phyloP scores from a whole-genome alignment of 208 protist species.

The Herpetomonas samuelpessoai region DNA sequence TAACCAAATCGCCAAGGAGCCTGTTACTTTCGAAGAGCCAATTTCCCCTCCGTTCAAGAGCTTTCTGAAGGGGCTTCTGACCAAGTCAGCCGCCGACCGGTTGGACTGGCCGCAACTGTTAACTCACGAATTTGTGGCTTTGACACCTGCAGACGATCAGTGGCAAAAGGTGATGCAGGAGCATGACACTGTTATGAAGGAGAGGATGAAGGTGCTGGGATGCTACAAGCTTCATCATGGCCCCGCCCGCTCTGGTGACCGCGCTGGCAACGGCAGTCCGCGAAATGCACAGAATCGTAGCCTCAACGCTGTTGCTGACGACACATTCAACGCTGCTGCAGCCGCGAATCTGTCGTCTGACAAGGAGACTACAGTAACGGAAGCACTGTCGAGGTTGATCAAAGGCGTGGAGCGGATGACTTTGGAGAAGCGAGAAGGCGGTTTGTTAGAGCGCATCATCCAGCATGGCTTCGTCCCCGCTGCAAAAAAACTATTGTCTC shows the following conservation, averaged over 20 bases:
- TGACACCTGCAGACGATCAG: slow-evolving; percentile 63
- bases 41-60: slow-evolving; percentile 88
- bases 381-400: slow-evolving; percentile 2
- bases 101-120: slow-evolving; percentile 92
- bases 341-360: slow-evolving; percentile 12
- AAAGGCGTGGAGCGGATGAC: not conserved
- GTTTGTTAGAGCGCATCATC: slow-evolving; percentile 7
- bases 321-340: slow-evolving; percentile 18
- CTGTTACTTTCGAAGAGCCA: slow-evolving; percentile 86
- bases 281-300: not conserved
- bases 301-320: not conserved
- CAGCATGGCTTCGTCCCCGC: slow-evolving; percentile 28
- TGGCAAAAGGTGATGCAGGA: slow-evolving; percentile 67
- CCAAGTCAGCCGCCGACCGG: slow-evolving; percentile 88
- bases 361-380: slow-evolving; percentile 1
- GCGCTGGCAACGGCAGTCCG: not conserved
- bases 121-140: slow-evolving; percentile 84
- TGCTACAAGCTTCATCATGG: slow-evolving; percentile 37
- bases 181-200: slow-evolving; percentile 75
- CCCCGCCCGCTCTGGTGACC: not conserved
- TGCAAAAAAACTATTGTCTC: slow-evolving; percentile 36
- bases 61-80: slow-evolving; percentile 94
- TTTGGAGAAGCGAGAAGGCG: not conserved
- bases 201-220: slow-evolving; percentile 70
- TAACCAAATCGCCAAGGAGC: slow-evolving; percentile 93